These are phyloP conservation scores for Aspergillus persii DNA, from an alignment of 2,329 filamentous ascomycete species.

Conservation along the genomic window DNA sequence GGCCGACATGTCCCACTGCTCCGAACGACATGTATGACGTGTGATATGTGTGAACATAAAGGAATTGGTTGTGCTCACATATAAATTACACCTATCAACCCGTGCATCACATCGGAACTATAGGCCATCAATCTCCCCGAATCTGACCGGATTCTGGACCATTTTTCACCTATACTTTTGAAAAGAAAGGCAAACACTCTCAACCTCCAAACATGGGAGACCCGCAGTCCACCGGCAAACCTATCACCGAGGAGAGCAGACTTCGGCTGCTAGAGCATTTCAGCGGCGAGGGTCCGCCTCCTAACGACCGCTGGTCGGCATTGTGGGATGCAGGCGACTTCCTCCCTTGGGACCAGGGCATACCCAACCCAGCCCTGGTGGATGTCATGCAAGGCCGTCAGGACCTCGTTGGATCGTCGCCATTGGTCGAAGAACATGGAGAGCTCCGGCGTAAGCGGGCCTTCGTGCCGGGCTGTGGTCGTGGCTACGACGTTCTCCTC, in stretches of 20 bases:
- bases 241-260: background rate
- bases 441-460: background rate
- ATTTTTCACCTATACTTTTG: background rate
- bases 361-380: background rate
- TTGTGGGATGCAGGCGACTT: background rate
- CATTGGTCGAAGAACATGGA: background rate
- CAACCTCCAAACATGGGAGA: background rate
- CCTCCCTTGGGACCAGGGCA: background rate
- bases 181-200: background rate
- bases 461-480: conserved; percentile 1
- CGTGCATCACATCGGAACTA: background rate
- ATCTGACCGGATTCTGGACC: no score
- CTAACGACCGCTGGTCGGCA: background rate
- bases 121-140: background rate
- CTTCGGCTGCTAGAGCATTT: conserved; percentile 1
- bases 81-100: background rate
- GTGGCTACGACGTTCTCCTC: conserved; percentile 3
- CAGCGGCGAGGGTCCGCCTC: background rate
- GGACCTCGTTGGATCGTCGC: background rate
- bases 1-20: background rate
- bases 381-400: background rate
- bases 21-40: background rate
- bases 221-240: background rate
- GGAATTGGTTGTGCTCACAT: background rate
- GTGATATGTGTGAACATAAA: background rate